Evolutionary conservation across 108 stramenopile genomes (phyloP).

Genomic region (Mediolabrus comicus): DNA sequence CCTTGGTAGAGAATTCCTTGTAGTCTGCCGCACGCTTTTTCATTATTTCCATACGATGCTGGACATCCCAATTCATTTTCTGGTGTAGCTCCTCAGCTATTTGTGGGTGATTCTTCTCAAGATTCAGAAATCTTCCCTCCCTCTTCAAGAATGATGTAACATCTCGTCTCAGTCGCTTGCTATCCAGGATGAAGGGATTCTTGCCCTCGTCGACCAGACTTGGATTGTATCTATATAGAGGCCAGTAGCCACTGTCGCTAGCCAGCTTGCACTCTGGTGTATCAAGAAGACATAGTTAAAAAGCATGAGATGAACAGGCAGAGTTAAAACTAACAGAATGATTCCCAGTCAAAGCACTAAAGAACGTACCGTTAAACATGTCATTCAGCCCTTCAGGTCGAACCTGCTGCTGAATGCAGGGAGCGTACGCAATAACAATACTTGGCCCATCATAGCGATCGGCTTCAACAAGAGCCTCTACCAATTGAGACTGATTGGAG

Average conservation of each 20-base stretch:
- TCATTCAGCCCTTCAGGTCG: slow-evolving; percentile 56
- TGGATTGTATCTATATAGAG: slow-evolving; percentile 60
- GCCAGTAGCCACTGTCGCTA: slow-evolving; percentile 62
- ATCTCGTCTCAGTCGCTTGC: slow-evolving; percentile 62
- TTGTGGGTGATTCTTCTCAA: slow-evolving; percentile 50
- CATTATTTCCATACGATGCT: slow-evolving; percentile 65
- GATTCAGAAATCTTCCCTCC: slow-evolving; percentile 61
- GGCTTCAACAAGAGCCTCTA: slow-evolving; percentile 62
- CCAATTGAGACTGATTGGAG: slow-evolving; percentile 55
- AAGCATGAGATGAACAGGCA: too few relatives aligned
- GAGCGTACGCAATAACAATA: slow-evolving; percentile 58
- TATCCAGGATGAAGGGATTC: slow-evolving; percentile 64
- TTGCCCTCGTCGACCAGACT: slow-evolving; percentile 40
- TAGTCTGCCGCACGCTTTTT: slow-evolving; percentile 51
- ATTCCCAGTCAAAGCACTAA: slow-evolving; percentile 16
- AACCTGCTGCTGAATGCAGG: slow-evolving; percentile 62
- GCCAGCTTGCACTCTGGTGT: slow-evolving; percentile 52
- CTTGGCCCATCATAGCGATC: slow-evolving; percentile 62
- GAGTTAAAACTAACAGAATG: not conserved
- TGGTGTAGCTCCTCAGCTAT: slow-evolving; percentile 58
- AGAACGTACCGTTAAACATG: slow-evolving; percentile 70
- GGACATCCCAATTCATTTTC: slow-evolving; percentile 57
- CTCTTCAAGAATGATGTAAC: slow-evolving; percentile 55
- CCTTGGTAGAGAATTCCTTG: slow-evolving; percentile 50
- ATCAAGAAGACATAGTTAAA: too few relatives aligned